phyloP scores from a whole-genome alignment of 2,329 filamentous ascomycete species.

The Ceratocystis huliohia region DNA sequence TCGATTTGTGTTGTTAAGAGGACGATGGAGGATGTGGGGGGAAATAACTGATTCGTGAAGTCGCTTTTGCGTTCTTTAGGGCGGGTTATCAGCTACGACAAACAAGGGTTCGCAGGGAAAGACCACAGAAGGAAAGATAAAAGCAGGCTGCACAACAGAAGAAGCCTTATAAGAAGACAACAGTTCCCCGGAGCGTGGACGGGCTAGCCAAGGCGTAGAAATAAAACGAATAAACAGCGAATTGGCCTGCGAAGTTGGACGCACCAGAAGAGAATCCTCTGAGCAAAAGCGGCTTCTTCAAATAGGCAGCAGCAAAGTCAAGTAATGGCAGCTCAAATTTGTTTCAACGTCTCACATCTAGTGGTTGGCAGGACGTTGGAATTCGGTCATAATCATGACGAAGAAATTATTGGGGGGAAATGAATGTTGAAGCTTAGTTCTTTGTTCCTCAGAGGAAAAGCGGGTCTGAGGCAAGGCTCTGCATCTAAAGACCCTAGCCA shows the following conservation, averaged over 20 bases:
- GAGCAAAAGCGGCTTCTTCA: background rate
- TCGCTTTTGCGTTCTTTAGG: background rate
- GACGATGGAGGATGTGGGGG: background rate
- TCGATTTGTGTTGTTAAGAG: background rate
- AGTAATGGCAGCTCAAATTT: background rate
- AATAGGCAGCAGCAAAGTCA: background rate
- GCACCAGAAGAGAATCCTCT: background rate
- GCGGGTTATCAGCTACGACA: background rate
- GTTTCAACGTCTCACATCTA: background rate
- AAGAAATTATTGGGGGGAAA: background rate
- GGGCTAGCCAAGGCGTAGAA: background rate
- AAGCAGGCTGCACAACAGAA: background rate
- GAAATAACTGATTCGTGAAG: background rate
- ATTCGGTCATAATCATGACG: background rate
- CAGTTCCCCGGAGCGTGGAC: background rate
- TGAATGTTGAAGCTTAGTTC: conserved; percentile 1
- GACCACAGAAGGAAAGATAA: background rate
- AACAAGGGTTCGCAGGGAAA: background rate
- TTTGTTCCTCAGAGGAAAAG: background rate
- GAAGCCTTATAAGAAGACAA: background rate
- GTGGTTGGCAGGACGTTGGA: background rate
- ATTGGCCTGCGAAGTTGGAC: background rate
- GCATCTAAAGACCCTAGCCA: background rate
- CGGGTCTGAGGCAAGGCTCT: conserved; percentile 1
- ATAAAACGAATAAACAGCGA: background rate